Base-by-base conservation (phyloP, 106 monocot species). In the Chionographis japonica region DNA sequence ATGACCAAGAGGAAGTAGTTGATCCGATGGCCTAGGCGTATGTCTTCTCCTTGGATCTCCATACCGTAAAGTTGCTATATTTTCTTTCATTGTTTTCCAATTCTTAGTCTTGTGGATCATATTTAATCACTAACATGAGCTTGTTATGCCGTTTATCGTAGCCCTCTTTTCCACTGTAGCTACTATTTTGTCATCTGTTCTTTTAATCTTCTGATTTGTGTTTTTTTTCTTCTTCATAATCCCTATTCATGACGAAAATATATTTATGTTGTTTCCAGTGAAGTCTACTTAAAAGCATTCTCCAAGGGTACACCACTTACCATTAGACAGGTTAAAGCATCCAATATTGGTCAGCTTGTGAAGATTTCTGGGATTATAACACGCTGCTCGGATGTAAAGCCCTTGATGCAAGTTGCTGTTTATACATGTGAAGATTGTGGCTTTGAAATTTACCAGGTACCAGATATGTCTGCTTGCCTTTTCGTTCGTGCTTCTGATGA, bases 381-480 rank as follows among this genome's bases (percentile, higher is more conserved):
- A 17, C 97, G 97, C 39, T 97, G 97, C 68, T 97, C 97, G 4
- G 97, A 97, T 83, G 97, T 97, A 50, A 97, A 97, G 65, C 97
- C 97, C 16, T 73, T 97, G 78, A 92, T 97, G 97, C 92, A 97
- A 81, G 97, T 97, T 84, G 97, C 97, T 69, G 97, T 97, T 70
- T 97, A 97, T 60, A 97, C 97, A 51, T 97, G 97, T 66, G 97
- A 97, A 75, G 97, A 97, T 40, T 97, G 97, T 61, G 97, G 97
- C 4, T 97, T 89, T 75, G 97, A 97, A 67, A 97, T 97, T 36
- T 97, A 97, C 62, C 97, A 97, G 97, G 97, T 97, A 80, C 10
- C 20, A 39, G 8, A 4, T 4, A 4, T 46, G 4, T 46, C 8
- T 4, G 43, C 8, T 46, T 46, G 43, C 43, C 43, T 46, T 46